Evolutionary conservation across 345 rosid species (phyloP).

Genomic region (Dipteronia sinensis): DNA sequence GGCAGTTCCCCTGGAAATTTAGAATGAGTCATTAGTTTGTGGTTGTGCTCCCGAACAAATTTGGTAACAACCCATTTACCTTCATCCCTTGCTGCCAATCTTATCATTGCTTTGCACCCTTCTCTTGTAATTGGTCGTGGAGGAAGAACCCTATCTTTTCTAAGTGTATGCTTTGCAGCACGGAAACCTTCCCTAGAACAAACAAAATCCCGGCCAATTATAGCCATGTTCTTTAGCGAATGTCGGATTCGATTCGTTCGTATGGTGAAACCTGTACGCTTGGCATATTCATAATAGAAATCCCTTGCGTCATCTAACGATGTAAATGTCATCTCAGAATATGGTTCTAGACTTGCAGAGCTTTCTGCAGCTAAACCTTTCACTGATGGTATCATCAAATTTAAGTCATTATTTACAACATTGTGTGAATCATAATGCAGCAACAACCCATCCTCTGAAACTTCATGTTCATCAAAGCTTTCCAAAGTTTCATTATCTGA

Average conservation of each 20-base stretch:
- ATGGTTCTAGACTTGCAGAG: slow-evolving; percentile 28
- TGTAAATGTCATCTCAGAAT: slow-evolving; percentile 35
- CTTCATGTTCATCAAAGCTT: slow-evolving; percentile 27
- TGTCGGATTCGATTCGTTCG: slow-evolving; percentile 44
- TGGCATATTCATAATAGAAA: slow-evolving; percentile 46
- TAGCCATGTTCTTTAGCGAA: slow-evolving; percentile 39
- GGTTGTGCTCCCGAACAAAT: slow-evolving; percentile 43
- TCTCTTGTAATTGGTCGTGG: slow-evolving; percentile 45
- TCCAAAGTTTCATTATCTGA: slow-evolving; percentile 32
- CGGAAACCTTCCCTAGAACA: slow-evolving; percentile 47
- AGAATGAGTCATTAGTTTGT: slow-evolving; percentile 34
- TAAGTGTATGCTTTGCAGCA: slow-evolving; percentile 33
- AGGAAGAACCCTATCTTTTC: slow-evolving; percentile 49
- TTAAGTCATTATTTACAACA: slow-evolving; percentile 16
- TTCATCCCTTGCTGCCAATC: slow-evolving; percentile 46
- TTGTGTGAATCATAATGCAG: slow-evolving; percentile 15
- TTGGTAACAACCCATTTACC: slow-evolving; percentile 46
- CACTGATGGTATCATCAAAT: slow-evolving; percentile 23
- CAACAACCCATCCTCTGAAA: slow-evolving; percentile 17
- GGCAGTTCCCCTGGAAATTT: slow-evolving; percentile 42
- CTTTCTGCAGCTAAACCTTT: slow-evolving; percentile 6
- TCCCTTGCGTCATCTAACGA: slow-evolving; percentile 44
- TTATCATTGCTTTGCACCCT: slow-evolving; percentile 54
- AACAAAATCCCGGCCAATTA: slow-evolving; percentile 45
- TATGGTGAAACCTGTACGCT: slow-evolving; percentile 38